Conservation (phyloP, 345 rosid genomes). For the Eucalyptus lansdowneana region DNA sequence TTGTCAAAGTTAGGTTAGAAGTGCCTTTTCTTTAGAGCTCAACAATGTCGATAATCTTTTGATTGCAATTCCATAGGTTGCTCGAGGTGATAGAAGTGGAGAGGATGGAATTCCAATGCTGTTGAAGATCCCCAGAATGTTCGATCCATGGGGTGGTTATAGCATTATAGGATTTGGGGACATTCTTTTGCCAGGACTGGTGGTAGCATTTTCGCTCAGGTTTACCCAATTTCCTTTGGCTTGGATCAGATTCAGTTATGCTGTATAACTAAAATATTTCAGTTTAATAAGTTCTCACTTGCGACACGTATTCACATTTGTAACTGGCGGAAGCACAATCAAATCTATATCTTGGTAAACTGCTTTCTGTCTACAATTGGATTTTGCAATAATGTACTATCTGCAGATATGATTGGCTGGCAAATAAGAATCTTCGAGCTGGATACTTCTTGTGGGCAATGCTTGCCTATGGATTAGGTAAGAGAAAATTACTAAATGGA, state of each 20-base stretch:
- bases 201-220: slow-evolving; percentile 92
- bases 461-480: slow-evolving; percentile 92
- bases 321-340: neutral
- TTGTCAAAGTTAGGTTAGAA: neutral
- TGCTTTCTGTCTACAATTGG: neutral
- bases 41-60: neutral
- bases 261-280: neutral
- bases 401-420: slow-evolving; percentile 86
- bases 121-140: slow-evolving; percentile 89
- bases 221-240: slow-evolving; percentile 2
- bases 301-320: neutral
- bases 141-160: slow-evolving; percentile 99
- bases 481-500: neutral
- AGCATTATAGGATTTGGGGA: slow-evolving; percentile 98
- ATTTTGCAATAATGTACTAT: neutral
- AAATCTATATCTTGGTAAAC: neutral
- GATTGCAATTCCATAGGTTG: slow-evolving; percentile 39
- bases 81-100: slow-evolving; percentile 92
- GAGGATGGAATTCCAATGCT: slow-evolving; percentile 99
- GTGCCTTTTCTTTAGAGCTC: neutral
- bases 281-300: neutral
- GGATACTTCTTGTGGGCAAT: slow-evolving; percentile 97
- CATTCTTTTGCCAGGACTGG: slow-evolving; percentile 91
- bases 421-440: slow-evolving; percentile 68
- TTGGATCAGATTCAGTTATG: neutral